Base-by-base conservation (phyloP, 305 asterid species). In the Rubia tinctorum region DNA sequence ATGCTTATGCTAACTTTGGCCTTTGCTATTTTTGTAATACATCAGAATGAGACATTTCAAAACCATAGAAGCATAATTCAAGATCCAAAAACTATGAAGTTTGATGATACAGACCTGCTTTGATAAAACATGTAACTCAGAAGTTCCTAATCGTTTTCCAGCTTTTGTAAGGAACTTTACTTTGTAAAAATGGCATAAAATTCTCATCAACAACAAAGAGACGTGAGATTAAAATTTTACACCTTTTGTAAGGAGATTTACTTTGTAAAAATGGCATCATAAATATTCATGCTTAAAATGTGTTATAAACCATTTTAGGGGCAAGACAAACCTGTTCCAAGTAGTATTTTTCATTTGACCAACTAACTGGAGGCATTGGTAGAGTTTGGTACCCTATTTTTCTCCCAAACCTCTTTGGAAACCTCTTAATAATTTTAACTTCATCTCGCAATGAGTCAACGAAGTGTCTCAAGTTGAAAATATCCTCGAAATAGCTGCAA, bases 321-420 rank as follows among this genome's bases (percentile, higher is more conserved):
- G 64, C 45, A 12, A 75, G 40, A 71, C 79, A 61, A 55, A 92
- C 99, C 98, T 95, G 96, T 75, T 91, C 85, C 89, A 92, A 78
- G 83, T 95, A 95, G 88, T 95, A 95, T 66, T 92, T 90, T 76
- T 95, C 99, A 78, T 82, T 91, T 49, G 99, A 95, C 99, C 99
- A 95, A 88, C 99, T 95, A 76, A 92, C 89, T 69, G 99, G 99
- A 78, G 98, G 92, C 97, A 92, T 95, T 74, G 63, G 89, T 59
- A 88, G 87, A 45, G 87, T 91, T 77, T 86, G 93, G 83, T 84
- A 80, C 73, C 91, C 90, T 82, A 83, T 73, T 79, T 85, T 84
- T 75, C 78, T 78, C 72, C 95, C 85, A 73, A 86, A 83, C n/a
- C 82, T 92, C 89, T 92, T 89, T 4, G 99, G 99, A 79, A 95